Evolutionary conservation across 495 filamentous ascomycete genomes (phyloP).

Genomic region (Evernia prunastri): DNA sequence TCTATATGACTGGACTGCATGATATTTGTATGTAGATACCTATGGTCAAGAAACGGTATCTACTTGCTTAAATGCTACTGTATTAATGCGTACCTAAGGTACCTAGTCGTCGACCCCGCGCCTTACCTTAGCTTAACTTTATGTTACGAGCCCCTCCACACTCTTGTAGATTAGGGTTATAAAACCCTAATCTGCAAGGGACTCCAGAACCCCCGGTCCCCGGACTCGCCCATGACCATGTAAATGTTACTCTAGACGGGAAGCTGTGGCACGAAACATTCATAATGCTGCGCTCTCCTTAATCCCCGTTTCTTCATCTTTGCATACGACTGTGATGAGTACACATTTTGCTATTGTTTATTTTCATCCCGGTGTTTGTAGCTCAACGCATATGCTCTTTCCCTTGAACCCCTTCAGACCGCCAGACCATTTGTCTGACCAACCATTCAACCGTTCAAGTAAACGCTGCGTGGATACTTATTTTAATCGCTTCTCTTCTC

Average conservation of each 20-base stretch:
- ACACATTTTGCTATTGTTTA: neutral
- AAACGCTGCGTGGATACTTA: neutral
- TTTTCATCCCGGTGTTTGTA: neutral
- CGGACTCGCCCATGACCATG: neutral
- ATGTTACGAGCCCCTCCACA: no score
- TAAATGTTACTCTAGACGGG: slow-evolving; percentile 4
- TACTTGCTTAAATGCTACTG: no score
- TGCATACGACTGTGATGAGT: neutral
- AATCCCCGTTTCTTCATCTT: neutral
- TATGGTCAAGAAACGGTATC: no score
- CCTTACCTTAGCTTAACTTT: neutral
- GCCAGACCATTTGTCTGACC: slow-evolving; percentile 3
- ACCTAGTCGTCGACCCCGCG: no score
- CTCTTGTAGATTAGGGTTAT: neutral
- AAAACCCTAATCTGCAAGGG: neutral
- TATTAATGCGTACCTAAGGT: no score
- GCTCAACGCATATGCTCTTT: neutral
- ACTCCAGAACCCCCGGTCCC: neutral
- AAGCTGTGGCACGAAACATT: slow-evolving; percentile 10
- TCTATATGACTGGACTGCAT: no score
- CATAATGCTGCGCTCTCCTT: slow-evolving; percentile 4
- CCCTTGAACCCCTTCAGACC: neutral
- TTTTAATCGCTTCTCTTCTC: neutral
- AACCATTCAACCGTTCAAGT: neutral
- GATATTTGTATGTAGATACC: no score